Conservation (phyloP, 164 flowering plant genomes). For the Brasenia schreberi region DNA sequence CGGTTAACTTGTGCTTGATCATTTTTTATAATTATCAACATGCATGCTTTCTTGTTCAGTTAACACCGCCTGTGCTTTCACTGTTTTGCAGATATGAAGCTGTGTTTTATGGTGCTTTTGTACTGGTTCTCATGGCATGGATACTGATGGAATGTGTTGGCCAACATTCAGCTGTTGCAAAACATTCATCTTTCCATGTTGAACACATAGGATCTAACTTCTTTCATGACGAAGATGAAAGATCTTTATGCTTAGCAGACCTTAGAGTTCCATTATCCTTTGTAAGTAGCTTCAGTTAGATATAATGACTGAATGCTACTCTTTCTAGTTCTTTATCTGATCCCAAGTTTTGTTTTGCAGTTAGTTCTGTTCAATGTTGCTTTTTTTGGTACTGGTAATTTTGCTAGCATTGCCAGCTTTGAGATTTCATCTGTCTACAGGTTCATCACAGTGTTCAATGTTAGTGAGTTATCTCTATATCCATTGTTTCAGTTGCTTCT, state of each 20-base stretch:
- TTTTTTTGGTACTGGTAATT: constrained; percentile 93
- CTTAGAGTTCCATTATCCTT: constrained; percentile 71
- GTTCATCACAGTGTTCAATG: constrained; percentile 90
- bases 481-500: background rate
- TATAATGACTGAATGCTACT: no score
- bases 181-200: constrained; percentile 16
- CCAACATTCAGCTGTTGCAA: constrained; percentile 20
- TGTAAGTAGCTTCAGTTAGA: constrained; percentile 33
- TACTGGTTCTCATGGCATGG: constrained; percentile 84
- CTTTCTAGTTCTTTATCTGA: no score
- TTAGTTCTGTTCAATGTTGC: constrained; percentile 90
- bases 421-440: constrained; percentile 97
- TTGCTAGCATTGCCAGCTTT: constrained; percentile 97
- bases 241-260: constrained; percentile 66
- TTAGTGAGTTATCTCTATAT: constrained; percentile 22
- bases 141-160: constrained; percentile 62
- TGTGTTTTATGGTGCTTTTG: constrained; percentile 71
- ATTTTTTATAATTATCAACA: no score
- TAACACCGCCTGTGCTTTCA: background rate
- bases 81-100: constrained; percentile 80
- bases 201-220: constrained; percentile 17
- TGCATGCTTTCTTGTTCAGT: background rate
- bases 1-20: background rate
- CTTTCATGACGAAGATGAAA: constrained; percentile 22
- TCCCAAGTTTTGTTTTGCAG: constrained; percentile 20